Base-by-base conservation (phyloP, 2,329 filamentous ascomycete genomes). In the Diaporthe eres region DNA sequence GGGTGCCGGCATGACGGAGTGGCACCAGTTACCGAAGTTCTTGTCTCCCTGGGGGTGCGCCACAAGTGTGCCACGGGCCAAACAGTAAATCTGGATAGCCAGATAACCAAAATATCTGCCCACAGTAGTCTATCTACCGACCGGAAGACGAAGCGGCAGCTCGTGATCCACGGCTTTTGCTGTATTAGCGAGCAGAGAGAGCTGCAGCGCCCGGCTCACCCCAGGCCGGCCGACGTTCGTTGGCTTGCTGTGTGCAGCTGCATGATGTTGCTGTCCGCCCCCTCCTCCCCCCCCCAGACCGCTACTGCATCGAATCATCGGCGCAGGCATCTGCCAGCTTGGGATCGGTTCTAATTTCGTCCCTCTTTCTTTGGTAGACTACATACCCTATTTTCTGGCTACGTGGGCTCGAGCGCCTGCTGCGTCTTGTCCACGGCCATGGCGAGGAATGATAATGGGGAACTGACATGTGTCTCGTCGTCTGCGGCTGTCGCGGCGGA, bases 401-500 rank as follows among this genome's bases (percentile, higher is more conserved):
- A 53, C 39, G 34, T 70, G 49, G 65, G 47, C 65, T 55, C 28
- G 65, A 55, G 5, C 6, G 51, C 65, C 3, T 55, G 9, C 65
- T 12, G 31, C 15, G 17, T 68, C 31, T 53, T n/a, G 31, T 37
- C 34, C 65, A 37, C 47, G 42, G 49, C 9, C 25, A 25, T 28
- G n/a, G 34, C 51, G 65, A 17, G 22, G 65, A n/a, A 31, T 28
- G 60, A 28, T 53, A 19, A 51, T 68, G 65, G 65, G 47, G 65
- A 42, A 55, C 47, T 15, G 22, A 42, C 49, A 53, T 55, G 65
- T 70, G 47, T 39, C 65, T 55, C 10, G 55, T 34, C 5, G 65
- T 28, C 63, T 70, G 65, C 47, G 65, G 65, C 49, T 28, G 65
- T 31, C 31, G 65, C 49, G 65, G 65, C 47, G 65, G 65, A 70